Percentiles rank a stretch among this genome's conserved stretches.
These are phyloP conservation scores for Puccinellia tenuiflora DNA, from an alignment of 176 grass and related monocot genomes.

Conservation along the genomic window DNA sequence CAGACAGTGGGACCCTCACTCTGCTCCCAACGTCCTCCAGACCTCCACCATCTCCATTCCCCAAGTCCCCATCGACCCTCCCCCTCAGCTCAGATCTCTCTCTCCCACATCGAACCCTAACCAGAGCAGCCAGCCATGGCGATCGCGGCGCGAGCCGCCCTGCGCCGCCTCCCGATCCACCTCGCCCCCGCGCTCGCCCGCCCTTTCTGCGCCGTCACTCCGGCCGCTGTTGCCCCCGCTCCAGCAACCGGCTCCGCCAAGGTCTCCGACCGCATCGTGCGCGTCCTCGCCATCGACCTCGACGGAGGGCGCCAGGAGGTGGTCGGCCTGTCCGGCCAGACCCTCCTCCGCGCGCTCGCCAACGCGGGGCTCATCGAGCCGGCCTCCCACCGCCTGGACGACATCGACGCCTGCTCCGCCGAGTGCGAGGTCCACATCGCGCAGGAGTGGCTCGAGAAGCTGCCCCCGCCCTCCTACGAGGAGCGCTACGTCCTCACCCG, in stretches of 20 bases:
- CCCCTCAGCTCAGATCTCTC: slow-evolving; percentile 29
- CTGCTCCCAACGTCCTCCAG: not conserved
- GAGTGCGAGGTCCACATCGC: slow-evolving; percentile 98
- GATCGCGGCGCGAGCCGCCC: slow-evolving; percentile 54
- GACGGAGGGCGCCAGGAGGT: slow-evolving; percentile 65
- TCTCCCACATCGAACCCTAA: slow-evolving; percentile 31
- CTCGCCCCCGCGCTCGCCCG: slow-evolving; percentile 39
- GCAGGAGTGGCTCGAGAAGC: slow-evolving; percentile 97
- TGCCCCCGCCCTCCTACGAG: slow-evolving; percentile 69
- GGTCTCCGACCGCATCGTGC: slow-evolving; percentile 95
- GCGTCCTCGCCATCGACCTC: slow-evolving; percentile 69
- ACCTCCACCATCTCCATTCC: not conserved
- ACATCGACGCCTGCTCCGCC: slow-evolving; percentile 90
- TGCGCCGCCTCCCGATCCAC: slow-evolving; percentile 54
- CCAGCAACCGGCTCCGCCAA: slow-evolving; percentile 46
- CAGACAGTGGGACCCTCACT: too few species aligned
- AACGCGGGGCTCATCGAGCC: slow-evolving; percentile 86
- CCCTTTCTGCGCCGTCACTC: slow-evolving; percentile 29
- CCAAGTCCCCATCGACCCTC: not conserved
- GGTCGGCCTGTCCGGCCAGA: slow-evolving; percentile 69
- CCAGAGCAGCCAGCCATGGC: slow-evolving; percentile 64
- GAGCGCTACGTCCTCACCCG: slow-evolving; percentile 81
- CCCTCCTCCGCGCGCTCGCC: slow-evolving; percentile 71
- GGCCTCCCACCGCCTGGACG: slow-evolving; percentile 85
- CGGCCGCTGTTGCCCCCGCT: slow-evolving; percentile 19